Base-by-base conservation (phyloP, 176 grass and related monocot species). In the Cenchrus americanus region DNA sequence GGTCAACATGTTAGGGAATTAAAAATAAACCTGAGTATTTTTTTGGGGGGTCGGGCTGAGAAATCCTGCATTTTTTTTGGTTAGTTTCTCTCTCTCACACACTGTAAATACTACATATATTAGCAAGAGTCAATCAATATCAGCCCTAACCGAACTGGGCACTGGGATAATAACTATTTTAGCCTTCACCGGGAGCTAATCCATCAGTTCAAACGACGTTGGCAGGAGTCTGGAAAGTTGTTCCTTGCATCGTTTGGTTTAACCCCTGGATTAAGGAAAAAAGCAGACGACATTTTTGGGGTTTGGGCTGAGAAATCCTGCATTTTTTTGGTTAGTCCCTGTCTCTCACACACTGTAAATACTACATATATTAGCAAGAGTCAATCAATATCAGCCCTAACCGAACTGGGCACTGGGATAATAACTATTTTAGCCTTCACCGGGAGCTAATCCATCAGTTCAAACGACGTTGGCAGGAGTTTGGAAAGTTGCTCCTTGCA, bases 1-100 rank as follows among this genome's bases (percentile, higher is more conserved):
- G 59, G 79, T 74, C 18, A 90, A 90, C 42, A 86, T 83, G 59
- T 86, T 62, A 79, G 83, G 79, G 44, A 32, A 86, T 83, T 61
- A 74, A 83, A 83, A 82, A 78, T 51, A 83, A 86, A 83, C 79
- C 50, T 78, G 4, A n/a, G 42, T 49, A 57, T 86, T 69, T 77
- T 69, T 47, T 44, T 44, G 43, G 6, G 34, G 64, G 73, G 11
- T 60, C n/a, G 59, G 74, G 48, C 40, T 78, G 48, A 61, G 76
- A 84, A 73, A 43, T 55, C 73, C 50, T 44, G 50, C 50, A 30
- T 47, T 21, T 58, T 51, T 74, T 74, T 54, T 27, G 11, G 82
- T 68, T 19, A 76, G 49, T 14, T 23, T 57, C 37, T 57, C 62
- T 67, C 12, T 24, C 82, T 84, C 34, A 34, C 32, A 34, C 32